Conservation (phyloP, 2,329 filamentous ascomycete genomes). For the Hypocreales sp. region DNA sequence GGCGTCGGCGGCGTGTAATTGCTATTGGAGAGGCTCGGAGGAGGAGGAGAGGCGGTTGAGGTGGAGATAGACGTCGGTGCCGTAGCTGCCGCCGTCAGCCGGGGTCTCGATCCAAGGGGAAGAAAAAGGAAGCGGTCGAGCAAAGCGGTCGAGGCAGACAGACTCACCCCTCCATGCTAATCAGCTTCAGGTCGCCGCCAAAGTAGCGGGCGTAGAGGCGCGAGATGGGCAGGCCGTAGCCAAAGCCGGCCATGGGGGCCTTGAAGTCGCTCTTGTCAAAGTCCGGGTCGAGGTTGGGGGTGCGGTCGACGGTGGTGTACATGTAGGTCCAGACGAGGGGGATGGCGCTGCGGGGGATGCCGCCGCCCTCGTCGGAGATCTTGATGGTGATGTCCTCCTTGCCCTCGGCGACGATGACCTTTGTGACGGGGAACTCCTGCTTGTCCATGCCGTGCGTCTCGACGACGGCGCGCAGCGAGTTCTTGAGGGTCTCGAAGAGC, state of each 20-base stretch:
- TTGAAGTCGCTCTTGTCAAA: conserved; percentile 99
- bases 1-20: conserved; percentile 40
- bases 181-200: conserved; percentile 90
- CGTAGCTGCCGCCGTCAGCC: conserved; percentile 50
- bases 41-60: conserved; percentile 90
- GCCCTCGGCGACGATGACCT: conserved; percentile 93
- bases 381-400: conserved; percentile 99
- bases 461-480: conserved; percentile 90
- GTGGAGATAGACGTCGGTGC: conserved; percentile 96
- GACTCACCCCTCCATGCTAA: conserved; percentile 95
- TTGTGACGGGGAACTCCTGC: conserved; percentile 90
- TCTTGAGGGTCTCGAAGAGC: conserved; percentile 98
- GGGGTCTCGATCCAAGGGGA: too few species aligned
- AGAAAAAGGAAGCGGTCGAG: conserved; percentile 6
- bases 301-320: conserved; percentile 97
- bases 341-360: conserved; percentile 83
- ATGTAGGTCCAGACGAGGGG: conserved; percentile 99
- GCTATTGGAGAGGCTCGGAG: conserved; percentile 92
- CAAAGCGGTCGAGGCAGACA: too few species aligned
- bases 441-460: conserved; percentile 91
- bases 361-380: conserved; percentile 89
- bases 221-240: conserved; percentile 92
- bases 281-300: conserved; percentile 86
- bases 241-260: conserved; percentile 96
- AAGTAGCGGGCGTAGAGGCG: conserved; percentile 93